Evolutionary conservation across 257 asterid species (phyloP), one percentile per base, ranked within the genome.

Genomic region (Nicotiana knightiana): DNA sequence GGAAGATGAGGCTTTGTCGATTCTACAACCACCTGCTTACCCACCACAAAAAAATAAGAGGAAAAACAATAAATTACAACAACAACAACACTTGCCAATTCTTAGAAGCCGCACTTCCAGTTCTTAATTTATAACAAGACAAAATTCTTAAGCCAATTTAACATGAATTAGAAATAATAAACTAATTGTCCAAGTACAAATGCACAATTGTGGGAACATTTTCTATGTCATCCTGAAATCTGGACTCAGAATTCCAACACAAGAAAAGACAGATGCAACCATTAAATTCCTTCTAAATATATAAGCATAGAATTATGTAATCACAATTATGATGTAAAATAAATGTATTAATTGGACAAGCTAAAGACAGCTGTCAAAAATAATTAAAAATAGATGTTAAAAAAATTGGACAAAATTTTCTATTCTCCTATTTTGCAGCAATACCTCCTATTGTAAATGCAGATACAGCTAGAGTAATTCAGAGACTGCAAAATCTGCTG

Each of bases 1-100:
- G 92, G 85, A 76, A 94, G 97, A 90, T 91, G 91, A 83, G 97
- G 91, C 86, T 92, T 94, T 62, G 91, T 84, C 66, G 99, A 93
- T 88, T 96, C 99, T 86, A 96, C 98, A 67, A 96, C 99, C 83
- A 96, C 99, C 98, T 96, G 91, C 48, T 43, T 81, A 54, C 32
- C 37, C 68, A 64, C 21, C 70, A 1, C 35, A 32, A 1, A 13
- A 43, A 54, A 66, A n/a, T 12, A 53, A 43, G 32, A 57, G 43
- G 21, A 26, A 82, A 26, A 8, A 12, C 6, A 7, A 15, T 28
- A 59, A 16, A 35, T 9, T 8, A 66, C 1, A 35, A 70, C 64
- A 76, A 48, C 26, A 81, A 24, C 24, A 80, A 64, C 64, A 30
- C 33, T 24, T 62, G 32, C 21, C 64, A 17, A 64, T 80, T 15